Conservation (phyloP, 129 eudicot species). For the Calendula officinalis region DNA sequence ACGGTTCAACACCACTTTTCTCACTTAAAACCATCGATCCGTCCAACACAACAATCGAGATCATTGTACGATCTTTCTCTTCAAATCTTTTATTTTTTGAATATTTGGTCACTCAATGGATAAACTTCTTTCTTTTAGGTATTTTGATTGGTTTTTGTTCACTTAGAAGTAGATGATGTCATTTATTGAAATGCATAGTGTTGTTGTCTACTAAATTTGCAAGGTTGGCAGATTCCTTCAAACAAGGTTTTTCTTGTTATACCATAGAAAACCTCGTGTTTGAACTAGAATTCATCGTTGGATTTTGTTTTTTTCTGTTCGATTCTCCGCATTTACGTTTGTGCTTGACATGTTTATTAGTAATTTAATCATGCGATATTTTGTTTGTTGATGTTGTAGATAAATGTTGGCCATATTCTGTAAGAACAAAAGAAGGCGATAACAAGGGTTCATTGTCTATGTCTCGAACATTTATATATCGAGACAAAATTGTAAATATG, state of each 20-base stretch:
- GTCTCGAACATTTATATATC: background rate
- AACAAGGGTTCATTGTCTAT: conserved; percentile 4
- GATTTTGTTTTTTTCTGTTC: conserved; percentile 8
- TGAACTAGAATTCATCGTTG: conserved; percentile 17
- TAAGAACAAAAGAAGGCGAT: conserved; percentile 5
- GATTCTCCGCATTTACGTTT: conserved; percentile 21
- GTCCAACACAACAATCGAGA: conserved; percentile 41
- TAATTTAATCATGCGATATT: background rate
- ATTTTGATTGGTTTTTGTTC: conserved; percentile 2
- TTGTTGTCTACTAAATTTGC: conserved; percentile 7
- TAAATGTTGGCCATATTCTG: conserved; percentile 1
- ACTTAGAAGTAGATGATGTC: conserved; percentile 7
- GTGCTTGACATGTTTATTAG: background rate
- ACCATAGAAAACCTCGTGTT: conserved; percentile 24
- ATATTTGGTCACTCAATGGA: background rate
- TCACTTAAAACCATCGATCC: conserved; percentile 34
- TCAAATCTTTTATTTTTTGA: background rate
- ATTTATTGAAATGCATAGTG: conserved; percentile 4
- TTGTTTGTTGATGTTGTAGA: conserved; percentile 6
- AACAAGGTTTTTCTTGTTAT: conserved; percentile 34
- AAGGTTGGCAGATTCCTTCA: conserved; percentile 25
- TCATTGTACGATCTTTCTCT: conserved; percentile 6
- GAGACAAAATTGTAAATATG: background rate
- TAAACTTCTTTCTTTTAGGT: background rate
- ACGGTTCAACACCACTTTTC: conserved; percentile 30